A percentile compares a stretch with the other conserved stretches of the same genome.
These are phyloP conservation scores for Hirsutella minnesotensis DNA, from an alignment of 2,329 filamentous ascomycete species.

Conservation along the genomic window DNA sequence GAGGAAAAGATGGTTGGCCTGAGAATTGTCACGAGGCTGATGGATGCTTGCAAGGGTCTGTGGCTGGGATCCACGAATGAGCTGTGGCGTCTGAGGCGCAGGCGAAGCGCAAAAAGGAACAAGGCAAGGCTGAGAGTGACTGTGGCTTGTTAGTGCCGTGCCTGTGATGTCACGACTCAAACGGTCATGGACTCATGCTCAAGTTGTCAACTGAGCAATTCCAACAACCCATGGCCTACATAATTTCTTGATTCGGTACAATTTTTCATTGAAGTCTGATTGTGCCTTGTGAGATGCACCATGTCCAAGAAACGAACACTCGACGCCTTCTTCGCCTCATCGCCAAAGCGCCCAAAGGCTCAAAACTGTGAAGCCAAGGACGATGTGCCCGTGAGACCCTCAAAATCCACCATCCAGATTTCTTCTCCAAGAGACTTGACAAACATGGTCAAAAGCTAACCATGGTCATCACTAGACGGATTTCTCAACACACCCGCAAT, in stretches of 20 bases:
- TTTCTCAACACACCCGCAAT: constrained; percentile 27
- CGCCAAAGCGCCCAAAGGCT: constrained; percentile 13
- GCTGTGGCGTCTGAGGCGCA: too few relatives aligned
- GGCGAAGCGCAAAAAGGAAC: too few relatives aligned
- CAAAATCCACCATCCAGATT: neutral
- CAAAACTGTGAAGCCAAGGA: constrained; percentile 1
- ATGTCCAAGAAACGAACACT: constrained; percentile 39
- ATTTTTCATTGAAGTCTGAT: too few relatives aligned
- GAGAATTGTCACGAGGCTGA: constrained; percentile 14
- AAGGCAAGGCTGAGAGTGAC: too few relatives aligned
- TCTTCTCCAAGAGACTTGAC: neutral
- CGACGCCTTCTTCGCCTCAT: constrained; percentile 50
- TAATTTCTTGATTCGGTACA: too few relatives aligned
- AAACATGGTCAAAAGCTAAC: neutral
- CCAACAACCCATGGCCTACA: too few relatives aligned
- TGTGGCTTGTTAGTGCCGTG: neutral
- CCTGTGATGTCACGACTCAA: constrained; percentile 11
- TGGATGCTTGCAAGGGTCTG: constrained; percentile 15
- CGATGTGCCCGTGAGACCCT: constrained; percentile 3
- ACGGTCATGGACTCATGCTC: too few relatives aligned
- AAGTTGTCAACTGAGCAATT: too few relatives aligned
- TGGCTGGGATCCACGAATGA: constrained; percentile 7
- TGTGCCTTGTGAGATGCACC: neutral
- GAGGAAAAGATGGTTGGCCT: too few relatives aligned
- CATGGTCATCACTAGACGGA: neutral